Evolutionary conservation across 179 eudicot species (phyloP), one percentile per base, ranked within the genome.

Genomic region (Spinacia oleracea): DNA sequence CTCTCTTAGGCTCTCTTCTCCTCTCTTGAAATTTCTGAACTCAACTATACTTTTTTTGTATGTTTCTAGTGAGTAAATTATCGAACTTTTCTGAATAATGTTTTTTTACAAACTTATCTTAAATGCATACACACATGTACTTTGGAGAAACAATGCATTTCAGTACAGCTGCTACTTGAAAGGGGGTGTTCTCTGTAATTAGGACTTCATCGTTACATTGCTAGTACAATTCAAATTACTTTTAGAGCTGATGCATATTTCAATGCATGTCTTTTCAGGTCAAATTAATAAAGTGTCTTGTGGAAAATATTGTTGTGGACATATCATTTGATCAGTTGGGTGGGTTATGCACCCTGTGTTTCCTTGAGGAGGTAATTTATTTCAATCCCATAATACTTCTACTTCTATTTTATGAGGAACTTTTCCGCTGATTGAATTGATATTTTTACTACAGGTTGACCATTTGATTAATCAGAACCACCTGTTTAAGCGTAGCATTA

Each of bases 311-410:
- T 80, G 98, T 95, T 71, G 98, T 95, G 51, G 97, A 95, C 85
- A 93, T 95, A 86, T 95, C 98, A 46, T 95, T 95, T 85, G 87
- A 93, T 78, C 98, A 95, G 84, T 84, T 93, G 82, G 98, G 98
- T 77, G 98, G 98, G 60, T 77, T 93, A 65, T 94, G 98, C 84
- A 94, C 98, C 74, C 92, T 93, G 70, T 94, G 97, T 85, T 94
- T 94, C 86, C 97, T 94, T 76, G 97, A 91, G 74, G 93, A 93
- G 97, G 98, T 91, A 72, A 86, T 78, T 59, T 75, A 35, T 38
- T 38, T 38, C 67, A 51, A 51, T 59, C 60, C 29, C 27, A 15
- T 46, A 11, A 32, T 32, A 15, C 59, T 25, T 64, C 9, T 10
- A n/a, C 14, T 50, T 18, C n/a, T 69, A 38, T 32, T 45, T 10